Base-by-base conservation (phyloP, 225 moss, liverwort and hornwort species). In the Pleurozium schreberi region DNA sequence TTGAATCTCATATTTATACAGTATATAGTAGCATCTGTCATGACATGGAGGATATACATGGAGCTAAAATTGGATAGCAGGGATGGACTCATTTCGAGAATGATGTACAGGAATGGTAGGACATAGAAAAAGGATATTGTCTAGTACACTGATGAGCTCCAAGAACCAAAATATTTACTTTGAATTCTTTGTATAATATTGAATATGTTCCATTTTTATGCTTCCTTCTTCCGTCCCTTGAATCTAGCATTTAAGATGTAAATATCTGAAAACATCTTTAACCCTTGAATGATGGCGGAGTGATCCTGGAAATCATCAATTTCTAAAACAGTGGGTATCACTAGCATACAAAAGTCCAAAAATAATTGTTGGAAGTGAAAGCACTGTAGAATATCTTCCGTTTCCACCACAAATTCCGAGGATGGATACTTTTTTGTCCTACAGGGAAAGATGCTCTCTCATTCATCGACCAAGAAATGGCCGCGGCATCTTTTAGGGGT, bases 101-200 rank as follows among this genome's bases (percentile, higher is more conserved):
- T 61, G 80, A 71, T 69, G 63, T 40, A 31, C 62, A 73, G 63
- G 22, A 64, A 52, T 40, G 64, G 40, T 0, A 6, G 40, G 47
- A 17, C 19, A 62, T 75, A 69, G 82, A 27, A 45, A 55, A 38
- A 33, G 60, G 47, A 55, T 2, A 34, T 36, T 77, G 82, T 76
- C 25, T 68, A 71, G 47, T 47, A 55, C 38, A 76, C 69, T 89
- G 59, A 65, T 38, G 60, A 13, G 68, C 79, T 90, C 60, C 64
- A 82, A 91, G 85, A 42, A 53, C 70, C 70, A 82, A 61, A 18
- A 57, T 21, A 87, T 57, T 50, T 77, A 84, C 16, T 42, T 82
- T 89, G 16, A 85, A 70, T 87, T 89, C 57, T 92, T 89, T 91
- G 92, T 92, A 89, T 62, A 76, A 30, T 84, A 74, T 15, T 63